Percentiles rank a stretch among this genome's conserved stretches.
Conservation (phyloP, 2,329 filamentous ascomycete genomes). For the Tolypocladium amazonense region DNA sequence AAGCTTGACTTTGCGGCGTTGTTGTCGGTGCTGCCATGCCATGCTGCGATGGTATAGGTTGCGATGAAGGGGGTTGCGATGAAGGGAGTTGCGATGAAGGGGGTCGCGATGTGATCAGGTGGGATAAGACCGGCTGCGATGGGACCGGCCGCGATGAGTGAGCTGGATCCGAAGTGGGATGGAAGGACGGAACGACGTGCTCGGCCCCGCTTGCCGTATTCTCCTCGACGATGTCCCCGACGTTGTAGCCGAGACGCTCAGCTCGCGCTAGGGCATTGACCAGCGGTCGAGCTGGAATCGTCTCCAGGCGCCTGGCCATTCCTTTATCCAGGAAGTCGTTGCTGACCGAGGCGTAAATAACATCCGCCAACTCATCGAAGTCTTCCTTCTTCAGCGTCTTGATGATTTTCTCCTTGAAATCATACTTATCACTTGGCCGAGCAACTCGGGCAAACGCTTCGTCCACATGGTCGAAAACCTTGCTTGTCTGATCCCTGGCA, state of each 20-base stretch:
- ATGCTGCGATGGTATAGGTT: neutral
- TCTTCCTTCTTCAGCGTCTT: conserved; percentile 26
- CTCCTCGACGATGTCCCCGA: conserved; percentile 36
- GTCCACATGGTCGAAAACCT: conserved; percentile 33
- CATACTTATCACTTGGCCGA: conserved; percentile 33
- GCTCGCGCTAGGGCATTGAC: conserved; percentile 47
- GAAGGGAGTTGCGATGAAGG: neutral
- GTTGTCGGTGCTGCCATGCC: neutral
- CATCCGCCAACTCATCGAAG: conserved; percentile 32
- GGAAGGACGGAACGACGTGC: conserved; percentile 23
- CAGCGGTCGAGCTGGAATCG: conserved; percentile 41
- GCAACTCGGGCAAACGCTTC: too few relatives aligned
- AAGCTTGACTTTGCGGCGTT: neutral
- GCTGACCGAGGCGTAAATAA: conserved; percentile 35
- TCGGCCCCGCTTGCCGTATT: conserved; percentile 17
- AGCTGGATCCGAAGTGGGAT: conserved; percentile 5
- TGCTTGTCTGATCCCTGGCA: conserved; percentile 32
- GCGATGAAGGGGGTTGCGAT: neutral
- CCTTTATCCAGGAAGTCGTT: conserved; percentile 40
- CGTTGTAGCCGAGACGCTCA: conserved; percentile 46
- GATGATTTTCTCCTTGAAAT: conserved; percentile 32
- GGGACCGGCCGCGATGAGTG: neutral
- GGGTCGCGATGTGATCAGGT: neutral
- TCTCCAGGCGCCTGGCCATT: conserved; percentile 38
- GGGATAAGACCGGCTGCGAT: neutral